Evolutionary conservation across 345 rosid species (phyloP), one percentile per base, ranked within the genome.

Genomic region (Citrus inodora): DNA sequence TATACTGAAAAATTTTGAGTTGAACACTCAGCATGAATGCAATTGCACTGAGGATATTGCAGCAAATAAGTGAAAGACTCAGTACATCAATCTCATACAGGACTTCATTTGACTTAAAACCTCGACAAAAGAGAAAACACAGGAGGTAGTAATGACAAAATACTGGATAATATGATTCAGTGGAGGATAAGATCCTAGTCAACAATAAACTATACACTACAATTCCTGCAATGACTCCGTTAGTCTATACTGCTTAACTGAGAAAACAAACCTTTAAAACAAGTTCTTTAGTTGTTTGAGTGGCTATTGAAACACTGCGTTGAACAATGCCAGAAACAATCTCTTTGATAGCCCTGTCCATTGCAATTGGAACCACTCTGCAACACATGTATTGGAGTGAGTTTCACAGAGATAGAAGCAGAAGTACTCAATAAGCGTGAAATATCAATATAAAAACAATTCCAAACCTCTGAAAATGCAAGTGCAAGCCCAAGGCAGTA

Each of bases 251-350:
- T n/a, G 58, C 75, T 74, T 62, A 37, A 11, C 59, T 74, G 64
- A 80, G 68, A n/a, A 28, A 58, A 70, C 83, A 76, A 80, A 95
- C 99, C 99, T 96, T 96, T 73, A 96, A 82, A 78, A 96, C 99
- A 84, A 96, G 97, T 82, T 96, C 98, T 85, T 96, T 96, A 70
- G 98, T 94, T 65, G 98, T 96, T 85, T 96, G 98, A 68, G 97
- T 92, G 64, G 99, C 98, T 83, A 96, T 94, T 58, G 97, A 91
- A 86, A 96, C 99, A 85, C 99, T 96, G 70, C 97, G 93, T 83
- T 96, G 98, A 83, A 96, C 97, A 84, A 94, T 92, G 76, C 93
- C 89, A 75, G 94, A 74, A 72, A 96, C 98, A 51, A 92, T 94
- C 83, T 94, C 99, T 70, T 92, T 96, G 86, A 96, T 89, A 63